Conservation (phyloP, 2,329 filamentous ascomycete genomes). For the Cordyceps pruinosa region DNA sequence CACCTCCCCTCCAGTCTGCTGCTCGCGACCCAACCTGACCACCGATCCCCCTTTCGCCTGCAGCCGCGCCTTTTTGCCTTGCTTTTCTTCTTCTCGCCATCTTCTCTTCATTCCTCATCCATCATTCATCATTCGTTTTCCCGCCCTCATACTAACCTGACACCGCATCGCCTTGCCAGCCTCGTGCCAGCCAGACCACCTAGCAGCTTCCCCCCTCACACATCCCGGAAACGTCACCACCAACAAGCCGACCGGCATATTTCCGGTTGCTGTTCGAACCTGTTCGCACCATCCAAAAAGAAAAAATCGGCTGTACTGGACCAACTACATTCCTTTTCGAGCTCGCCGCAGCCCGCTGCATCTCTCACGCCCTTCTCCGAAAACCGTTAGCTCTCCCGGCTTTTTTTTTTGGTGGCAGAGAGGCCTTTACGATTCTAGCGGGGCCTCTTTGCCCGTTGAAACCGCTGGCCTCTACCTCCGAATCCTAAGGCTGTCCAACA, state of each 20-base stretch:
- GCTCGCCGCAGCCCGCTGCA: too few species aligned
- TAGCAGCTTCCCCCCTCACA: constrained; percentile 3
- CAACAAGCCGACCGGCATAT: neutral
- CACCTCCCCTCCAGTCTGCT: too few species aligned
- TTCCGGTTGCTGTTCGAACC: neutral
- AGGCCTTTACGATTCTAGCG: neutral
- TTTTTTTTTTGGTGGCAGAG: neutral
- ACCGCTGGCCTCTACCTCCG: neutral
- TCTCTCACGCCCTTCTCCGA: neutral
- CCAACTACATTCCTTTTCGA: neutral
- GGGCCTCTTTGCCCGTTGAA: constrained; percentile 3
- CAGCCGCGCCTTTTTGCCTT: neutral
- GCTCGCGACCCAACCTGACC: neutral
- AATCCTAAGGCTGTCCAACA: neutral
- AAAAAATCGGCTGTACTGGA: neutral
- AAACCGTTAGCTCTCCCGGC: neutral
- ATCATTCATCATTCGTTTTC: neutral
- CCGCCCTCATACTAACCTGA: neutral
- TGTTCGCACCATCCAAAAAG: neutral
- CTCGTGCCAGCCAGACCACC: neutral
- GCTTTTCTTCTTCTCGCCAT: neutral
- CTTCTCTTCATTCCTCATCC: neutral
- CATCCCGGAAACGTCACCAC: neutral
- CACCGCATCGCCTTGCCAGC: neutral
- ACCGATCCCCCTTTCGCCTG: neutral